These are phyloP conservation scores for Amyloporia xantha DNA, from an alignment of 768 basidiomycete species.

Conservation along the genomic window DNA sequence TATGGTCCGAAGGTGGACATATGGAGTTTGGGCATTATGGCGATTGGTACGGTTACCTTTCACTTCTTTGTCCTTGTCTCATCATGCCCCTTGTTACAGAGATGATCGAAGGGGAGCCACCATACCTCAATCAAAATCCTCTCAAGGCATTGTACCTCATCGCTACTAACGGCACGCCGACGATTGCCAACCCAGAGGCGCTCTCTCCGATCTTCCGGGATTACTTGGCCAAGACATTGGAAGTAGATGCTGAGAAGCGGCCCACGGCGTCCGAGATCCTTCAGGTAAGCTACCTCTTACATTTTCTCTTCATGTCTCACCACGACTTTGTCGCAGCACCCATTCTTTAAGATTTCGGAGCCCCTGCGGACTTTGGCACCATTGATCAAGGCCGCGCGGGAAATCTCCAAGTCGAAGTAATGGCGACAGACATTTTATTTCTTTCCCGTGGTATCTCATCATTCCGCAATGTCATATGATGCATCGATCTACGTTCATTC, in stretches of 20 bases:
- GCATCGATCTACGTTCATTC: slow-evolving; percentile 18
- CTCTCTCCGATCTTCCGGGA: slow-evolving; percentile 78
- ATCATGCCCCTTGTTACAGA: slow-evolving; percentile 37
- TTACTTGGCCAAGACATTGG: slow-evolving; percentile 81
- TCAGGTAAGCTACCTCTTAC: slow-evolving; percentile 40
- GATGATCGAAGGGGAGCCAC: slow-evolving; percentile 98
- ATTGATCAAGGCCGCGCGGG: slow-evolving; percentile 87
- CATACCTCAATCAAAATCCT: slow-evolving; percentile 94
- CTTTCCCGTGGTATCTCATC: neutral
- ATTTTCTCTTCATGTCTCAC: neutral
- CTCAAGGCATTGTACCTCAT: slow-evolving; percentile 96
- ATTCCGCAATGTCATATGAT: neutral
- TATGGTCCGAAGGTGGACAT: slow-evolving; percentile 99
- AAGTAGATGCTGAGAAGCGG: slow-evolving; percentile 93
- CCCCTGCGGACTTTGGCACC: slow-evolving; percentile 84
- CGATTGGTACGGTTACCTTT: slow-evolving; percentile 60
- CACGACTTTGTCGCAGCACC: slow-evolving; percentile 60
- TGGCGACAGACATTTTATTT: too few species aligned
- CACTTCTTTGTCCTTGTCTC: neutral
- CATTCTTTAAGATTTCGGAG: slow-evolving; percentile 85
- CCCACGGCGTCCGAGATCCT: slow-evolving; percentile 80
- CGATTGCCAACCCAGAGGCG: slow-evolving; percentile 85
- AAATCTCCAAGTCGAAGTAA: slow-evolving; percentile 62
- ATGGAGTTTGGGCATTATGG: slow-evolving; percentile 95
- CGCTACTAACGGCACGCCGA: slow-evolving; percentile 96